phyloP scores from a whole-genome alignment of 257 asterid genomes.

The Solanum chmielewskii region DNA sequence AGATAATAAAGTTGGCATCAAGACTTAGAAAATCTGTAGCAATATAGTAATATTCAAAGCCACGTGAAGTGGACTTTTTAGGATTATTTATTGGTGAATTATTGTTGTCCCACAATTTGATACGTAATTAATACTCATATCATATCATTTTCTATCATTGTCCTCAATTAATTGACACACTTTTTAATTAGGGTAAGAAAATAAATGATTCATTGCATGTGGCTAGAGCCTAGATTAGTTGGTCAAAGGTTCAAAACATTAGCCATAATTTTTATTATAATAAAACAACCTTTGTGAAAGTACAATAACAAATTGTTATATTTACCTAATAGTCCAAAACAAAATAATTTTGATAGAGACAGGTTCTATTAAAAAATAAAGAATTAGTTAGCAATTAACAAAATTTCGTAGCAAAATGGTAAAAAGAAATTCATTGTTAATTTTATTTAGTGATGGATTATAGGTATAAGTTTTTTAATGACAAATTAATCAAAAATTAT shows the following conservation, averaged over 20 bases:
- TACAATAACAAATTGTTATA: not conserved
- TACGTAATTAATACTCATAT: not conserved
- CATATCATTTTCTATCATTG: not conserved
- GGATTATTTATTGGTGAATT: not conserved
- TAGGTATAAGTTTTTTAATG: not conserved
- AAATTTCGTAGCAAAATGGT: not conserved
- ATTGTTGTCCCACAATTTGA: not conserved
- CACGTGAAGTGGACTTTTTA: slow-evolving; percentile 27
- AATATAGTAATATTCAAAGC: not conserved
- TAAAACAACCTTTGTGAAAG: not conserved
- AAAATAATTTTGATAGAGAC: not conserved
- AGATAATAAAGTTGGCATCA: not conserved
- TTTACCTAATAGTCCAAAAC: not conserved
- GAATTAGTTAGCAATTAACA: not conserved
- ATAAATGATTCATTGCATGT: not conserved
- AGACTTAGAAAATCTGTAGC: not conserved
- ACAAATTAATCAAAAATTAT: no score
- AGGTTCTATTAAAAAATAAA: not conserved
- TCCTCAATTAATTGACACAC: not conserved
- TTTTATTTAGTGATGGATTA: not conserved
- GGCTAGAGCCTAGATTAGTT: not conserved
- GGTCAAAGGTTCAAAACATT: not conserved
- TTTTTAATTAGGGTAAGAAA: not conserved
- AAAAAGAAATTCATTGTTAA: not conserved
- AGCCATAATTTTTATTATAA: not conserved